Base-by-base conservation (phyloP, 140 eudicot genomes). In the Anethum foeniculum region DNA sequence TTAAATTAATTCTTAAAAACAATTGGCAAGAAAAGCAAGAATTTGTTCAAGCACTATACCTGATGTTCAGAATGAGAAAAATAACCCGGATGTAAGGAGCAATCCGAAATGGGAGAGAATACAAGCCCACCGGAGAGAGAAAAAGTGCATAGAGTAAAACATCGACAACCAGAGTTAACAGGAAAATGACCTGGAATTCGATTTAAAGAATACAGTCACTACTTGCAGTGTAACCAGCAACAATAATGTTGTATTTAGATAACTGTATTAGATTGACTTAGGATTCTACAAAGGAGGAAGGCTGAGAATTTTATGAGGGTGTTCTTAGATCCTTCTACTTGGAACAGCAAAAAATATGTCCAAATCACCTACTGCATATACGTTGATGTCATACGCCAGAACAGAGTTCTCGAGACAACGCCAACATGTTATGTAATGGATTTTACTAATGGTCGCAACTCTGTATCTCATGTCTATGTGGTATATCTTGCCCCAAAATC, bases 21-120 rank as follows among this genome's bases (percentile, higher is more conserved):
- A 75, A n/a, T 75, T 75, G 28, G 64, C 79, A 27, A 27, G 13
- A 75, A 27, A 75, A 14, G 4, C 34, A 21, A 77, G 77, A 81
- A 62, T 48, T 56, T 41, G 56, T 21, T 38, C 43, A 46, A 28
- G 82, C 21, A 75, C n/a, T 84, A 71, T 90, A 95, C 97, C 99
- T 89, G 86, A 92, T 85, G 89, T 84, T 86, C 77, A 95, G 86
- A 77, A 89, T 88, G 74, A 95, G 93, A 83, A 90, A 83, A 58
- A 89, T 85, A 54, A 94, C 96, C 80, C 98, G 85, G 43, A 90
- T 81, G 79, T 94, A 94, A 71, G 98, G 97, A 38, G 97, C 98
- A 86, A 90, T 89, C 76, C 97, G 87, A 79, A 95, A 85, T 58
- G 99, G 97, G 81, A 95, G 99, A 87, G 85, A 79, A 86, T 81